phyloP scores from a whole-genome alignment of 1,284 basidiomycete genomes.

The Chalciporus piperatoides region DNA sequence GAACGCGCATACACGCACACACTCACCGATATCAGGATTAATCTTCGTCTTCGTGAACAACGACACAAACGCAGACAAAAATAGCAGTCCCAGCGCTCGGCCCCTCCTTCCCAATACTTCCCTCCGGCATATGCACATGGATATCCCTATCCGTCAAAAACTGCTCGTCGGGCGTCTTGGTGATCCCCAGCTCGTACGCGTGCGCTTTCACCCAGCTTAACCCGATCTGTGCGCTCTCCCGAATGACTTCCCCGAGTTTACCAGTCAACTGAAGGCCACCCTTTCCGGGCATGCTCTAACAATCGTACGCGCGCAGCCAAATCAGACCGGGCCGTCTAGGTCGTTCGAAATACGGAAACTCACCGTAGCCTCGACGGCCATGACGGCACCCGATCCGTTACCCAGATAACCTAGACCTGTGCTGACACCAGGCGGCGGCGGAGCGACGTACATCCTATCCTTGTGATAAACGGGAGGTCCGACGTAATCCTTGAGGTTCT shows the following conservation, averaged over 20 bases:
- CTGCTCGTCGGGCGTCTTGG: conserved; percentile 63
- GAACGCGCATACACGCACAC: neutral
- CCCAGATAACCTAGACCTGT: conserved; percentile 95
- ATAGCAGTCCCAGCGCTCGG: conserved; percentile 96
- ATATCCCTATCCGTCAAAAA: conserved; percentile 84
- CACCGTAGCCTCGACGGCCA: conserved; percentile 95
- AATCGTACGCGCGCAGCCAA: too few species aligned
- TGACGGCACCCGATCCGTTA: conserved; percentile 93
- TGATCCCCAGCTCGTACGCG: conserved; percentile 86
- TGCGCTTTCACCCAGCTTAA: conserved; percentile 92
- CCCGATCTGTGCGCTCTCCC: conserved; percentile 93
- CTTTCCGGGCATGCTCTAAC: conserved; percentile 94
- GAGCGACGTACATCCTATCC: conserved; percentile 82
- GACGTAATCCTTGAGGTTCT: conserved; percentile 94
- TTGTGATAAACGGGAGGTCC: conserved; percentile 96
- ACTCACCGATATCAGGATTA: conserved; percentile 80
- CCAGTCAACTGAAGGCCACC: conserved; percentile 89
- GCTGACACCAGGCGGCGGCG: conserved; percentile 89
- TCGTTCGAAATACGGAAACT: too few species aligned
- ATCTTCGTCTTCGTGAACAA: conserved; percentile 84
- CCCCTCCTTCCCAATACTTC: conserved; percentile 96
- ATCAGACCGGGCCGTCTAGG: too few species aligned
- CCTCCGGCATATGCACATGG: conserved; percentile 96
- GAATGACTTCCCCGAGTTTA: conserved; percentile 96
- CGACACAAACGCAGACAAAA: conserved; percentile 83